Evolutionary conservation across 1,284 basidiomycete species (phyloP), one percentile per base, ranked within the genome.

Genomic region (Apiotrichum sp.): DNA sequence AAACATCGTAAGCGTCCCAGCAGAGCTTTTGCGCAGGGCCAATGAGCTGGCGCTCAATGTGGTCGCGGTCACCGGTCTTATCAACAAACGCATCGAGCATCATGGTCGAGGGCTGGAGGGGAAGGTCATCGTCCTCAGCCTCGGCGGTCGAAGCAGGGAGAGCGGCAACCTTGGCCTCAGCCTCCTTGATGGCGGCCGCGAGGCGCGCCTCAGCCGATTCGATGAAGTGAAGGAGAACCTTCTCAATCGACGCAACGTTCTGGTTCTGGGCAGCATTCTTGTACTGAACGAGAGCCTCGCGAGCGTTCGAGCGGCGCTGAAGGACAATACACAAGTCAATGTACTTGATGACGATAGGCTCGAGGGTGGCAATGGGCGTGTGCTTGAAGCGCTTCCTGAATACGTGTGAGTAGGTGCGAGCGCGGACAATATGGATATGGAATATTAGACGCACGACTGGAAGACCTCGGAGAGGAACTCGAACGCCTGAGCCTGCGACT

Each of bases 21-120:
- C 95, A 82, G 77, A 98, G 98, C 76, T 96, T 95, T 74, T 98
- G 86, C 86, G 93, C 97, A 2, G 96, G 95, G 0, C 91, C 96
- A 63, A 99, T 92, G 52, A 98, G 82, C 31, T 92, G 88, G 56
- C 96, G 81, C 78, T 98, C 95, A 45, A 93, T 97, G 66, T 96
- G 81, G 78, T 98, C 95, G 77, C 90, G 89, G 79, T 83, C 93
- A 39, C 71, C 96, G 86, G 56, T 90, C 16, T 46, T 63, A 53
- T 72, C 73, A 53, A 70, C 67, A 62, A 74, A 77, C 22, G 68
- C 68, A 51, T 75, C 73, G 43, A 70, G 61, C 43, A 77, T 64
- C 61, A 77, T 64, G 31, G 71, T 69, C 29, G 63, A 41, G 31
- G 75, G 74, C 58, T 75, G 75, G 46, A 77, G 67, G 34, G 71